Evolutionary conservation across 768 basidiomycete genomes (phyloP).

Genomic region (Lentinula lateritia): DNA sequence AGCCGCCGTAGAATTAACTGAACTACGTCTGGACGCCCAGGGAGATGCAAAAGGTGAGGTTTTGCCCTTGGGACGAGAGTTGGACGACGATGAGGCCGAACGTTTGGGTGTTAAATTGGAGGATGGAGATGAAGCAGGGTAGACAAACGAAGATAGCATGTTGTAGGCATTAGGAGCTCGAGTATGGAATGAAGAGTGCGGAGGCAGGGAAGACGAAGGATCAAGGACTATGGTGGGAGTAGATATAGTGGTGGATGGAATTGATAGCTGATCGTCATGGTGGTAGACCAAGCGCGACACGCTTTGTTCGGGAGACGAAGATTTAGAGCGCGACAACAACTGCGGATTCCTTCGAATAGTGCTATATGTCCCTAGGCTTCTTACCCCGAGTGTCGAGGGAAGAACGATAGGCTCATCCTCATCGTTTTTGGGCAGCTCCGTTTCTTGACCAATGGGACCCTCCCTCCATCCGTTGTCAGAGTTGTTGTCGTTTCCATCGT

Average conservation of each 20-base stretch:
- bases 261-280: neutral
- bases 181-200: constrained; percentile 33
- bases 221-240: constrained; percentile 10
- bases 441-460: neutral
- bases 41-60: constrained; percentile 5
- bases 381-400: constrained; percentile 68
- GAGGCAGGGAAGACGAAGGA: constrained; percentile 19
- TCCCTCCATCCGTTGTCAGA: neutral
- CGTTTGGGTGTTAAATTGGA: constrained; percentile 10
- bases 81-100: constrained; percentile 3
- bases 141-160: constrained; percentile 54
- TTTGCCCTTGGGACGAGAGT: neutral
- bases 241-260: neutral
- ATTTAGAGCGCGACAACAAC: neutral
- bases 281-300: constrained; percentile 11
- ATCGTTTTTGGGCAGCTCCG: neutral
- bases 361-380: constrained; percentile 26
- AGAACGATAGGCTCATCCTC: constrained; percentile 50
- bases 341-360: neutral
- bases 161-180: constrained; percentile 54
- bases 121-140: constrained; percentile 20
- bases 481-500: constrained; percentile 22
- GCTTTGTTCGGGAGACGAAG: constrained; percentile 18
- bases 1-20: constrained; percentile 4
- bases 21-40: constrained; percentile 1